Base-by-base conservation (phyloP, 768 basidiomycete genomes). In the Lactarius hatsudake region DNA sequence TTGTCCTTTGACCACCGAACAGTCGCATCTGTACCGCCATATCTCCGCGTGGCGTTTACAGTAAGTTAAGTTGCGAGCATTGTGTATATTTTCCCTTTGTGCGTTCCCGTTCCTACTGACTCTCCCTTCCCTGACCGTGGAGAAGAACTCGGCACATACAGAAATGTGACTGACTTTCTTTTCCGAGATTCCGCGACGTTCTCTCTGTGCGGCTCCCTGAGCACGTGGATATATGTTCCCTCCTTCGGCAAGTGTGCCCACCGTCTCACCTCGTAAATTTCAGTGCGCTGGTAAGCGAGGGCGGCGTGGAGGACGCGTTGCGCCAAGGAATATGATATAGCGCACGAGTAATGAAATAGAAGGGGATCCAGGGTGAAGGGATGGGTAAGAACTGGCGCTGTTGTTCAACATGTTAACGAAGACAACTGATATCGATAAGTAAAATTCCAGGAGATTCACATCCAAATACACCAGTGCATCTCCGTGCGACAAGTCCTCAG, bases 191-290 rank as follows among this genome's bases (percentile, higher is more conserved):
- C 96, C 0, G 67, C 80, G 5, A 71, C 75, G 2, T 97, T 74
- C 78, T 98, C 12, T 71, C 72, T 30, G 77, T 78, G 0, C 85
- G 86, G 65, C 94, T 98, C 75, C 93, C 94, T 2, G 63, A 73
- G 5, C 56, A 61, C 10, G 89, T 94, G 7, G 76, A 94, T 72
- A 72, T 0, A 65, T 75, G 0, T 95, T 5, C 73, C 92, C 91
- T 0, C 79, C 80, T 8, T 91, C 90, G 0, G 20, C 34, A 17
- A 71, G 78, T 36, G 73, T 73, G 0, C 92, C 91, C 90, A 96
- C 94, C 96, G 0, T 83, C 81, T 56, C 86, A 94, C 75, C 72
- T 98, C 17, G 84, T 93, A 3, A 79, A 94, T 61, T 98, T 98
- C 73, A 93, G 92, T 5, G 82, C 82, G 20, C 78, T 98, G 55